A percentile compares a stretch with the other conserved stretches of the same genome.
phyloP scores from a whole-genome alignment of 805 yeast genomes.

The Wickerhamiella sergipiensis region DNA sequence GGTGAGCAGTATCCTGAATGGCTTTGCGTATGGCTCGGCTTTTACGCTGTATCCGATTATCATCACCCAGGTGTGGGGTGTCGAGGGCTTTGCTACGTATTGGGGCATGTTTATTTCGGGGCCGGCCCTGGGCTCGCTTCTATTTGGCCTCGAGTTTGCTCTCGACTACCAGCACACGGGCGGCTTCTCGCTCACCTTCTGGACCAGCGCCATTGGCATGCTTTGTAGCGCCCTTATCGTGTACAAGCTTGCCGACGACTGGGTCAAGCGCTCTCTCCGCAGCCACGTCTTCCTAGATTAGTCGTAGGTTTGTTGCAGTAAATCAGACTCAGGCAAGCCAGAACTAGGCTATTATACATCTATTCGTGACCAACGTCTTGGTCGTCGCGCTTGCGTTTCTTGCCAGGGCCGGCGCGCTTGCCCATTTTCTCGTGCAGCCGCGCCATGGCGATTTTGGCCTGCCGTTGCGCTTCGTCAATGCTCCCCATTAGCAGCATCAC shows the following conservation, averaged over 20 bases:
- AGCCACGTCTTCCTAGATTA: neutral
- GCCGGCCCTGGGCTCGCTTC: conserved; percentile 68
- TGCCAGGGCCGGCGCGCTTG: conserved; percentile 22
- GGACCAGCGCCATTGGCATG: conserved; percentile 8
- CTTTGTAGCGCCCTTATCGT: conserved; percentile 5
- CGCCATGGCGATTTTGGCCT: conserved; percentile 70
- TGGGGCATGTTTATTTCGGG: conserved; percentile 87
- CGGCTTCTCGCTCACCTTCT: conserved; percentile 8
- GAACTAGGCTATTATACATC: neutral
- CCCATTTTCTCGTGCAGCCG: conserved; percentile 39
- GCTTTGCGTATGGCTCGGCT: conserved; percentile 65
- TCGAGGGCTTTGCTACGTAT: conserved; percentile 76
- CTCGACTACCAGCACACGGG: conserved; percentile 34
- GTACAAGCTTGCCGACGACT: conserved; percentile 2
- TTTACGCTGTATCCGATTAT: conserved; percentile 81
- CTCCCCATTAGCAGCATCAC: conserved; percentile 68
- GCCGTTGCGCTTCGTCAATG: conserved; percentile 84
- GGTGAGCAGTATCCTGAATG: conserved; percentile 38
- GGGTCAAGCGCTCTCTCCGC: neutral
- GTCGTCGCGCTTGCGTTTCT: conserved; percentile 31
- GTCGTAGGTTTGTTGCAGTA: neutral
- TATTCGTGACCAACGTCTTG: conserved; percentile 32
- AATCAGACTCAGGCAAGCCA: neutral
- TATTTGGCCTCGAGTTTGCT: conserved; percentile 62
- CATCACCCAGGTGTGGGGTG: conserved; percentile 75